phyloP scores from a whole-genome alignment of 2,329 filamentous ascomycete genomes.

The Diaporthe eres region DNA sequence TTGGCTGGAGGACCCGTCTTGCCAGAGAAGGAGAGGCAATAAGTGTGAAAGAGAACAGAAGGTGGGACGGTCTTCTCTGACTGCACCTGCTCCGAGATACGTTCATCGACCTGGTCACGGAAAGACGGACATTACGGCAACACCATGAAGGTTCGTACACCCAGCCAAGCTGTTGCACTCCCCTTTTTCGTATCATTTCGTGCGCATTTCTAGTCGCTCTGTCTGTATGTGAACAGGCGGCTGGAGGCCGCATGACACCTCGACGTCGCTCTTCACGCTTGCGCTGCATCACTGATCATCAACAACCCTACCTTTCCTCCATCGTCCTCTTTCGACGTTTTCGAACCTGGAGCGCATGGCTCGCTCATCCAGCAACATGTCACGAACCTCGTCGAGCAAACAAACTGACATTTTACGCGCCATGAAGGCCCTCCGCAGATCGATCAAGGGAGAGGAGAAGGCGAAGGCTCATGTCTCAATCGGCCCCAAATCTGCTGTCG shows the following conservation, averaged over 20 bases:
- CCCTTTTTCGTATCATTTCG: background rate
- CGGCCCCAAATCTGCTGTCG: conserved; percentile 86
- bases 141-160: conserved; percentile 39
- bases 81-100: conserved; percentile 30
- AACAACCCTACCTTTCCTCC: background rate
- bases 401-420: conserved; percentile 60
- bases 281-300: conserved; percentile 2
- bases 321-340: conserved; percentile 33
- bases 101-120: conserved; percentile 11
- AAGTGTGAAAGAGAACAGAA: conserved; percentile 16
- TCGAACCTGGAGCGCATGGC: conserved; percentile 20
- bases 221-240: background rate
- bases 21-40: background rate
- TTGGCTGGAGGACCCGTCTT: conserved; percentile 28
- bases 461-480: conserved; percentile 79
- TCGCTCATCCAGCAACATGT: conserved; percentile 3
- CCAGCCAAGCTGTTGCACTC: conserved; percentile 20
- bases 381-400: conserved; percentile 34
- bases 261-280: background rate
- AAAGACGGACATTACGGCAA: conserved; percentile 33
- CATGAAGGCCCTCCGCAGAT: conserved; percentile 83
- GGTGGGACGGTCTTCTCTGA: conserved; percentile 25
- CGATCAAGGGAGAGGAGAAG: conserved; percentile 90
- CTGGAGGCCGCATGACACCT: background rate
- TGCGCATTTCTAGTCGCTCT: background rate